phyloP scores from a whole-genome alignment of 1,284 basidiomycete species.

The Cryptococcus sp. region DNA sequence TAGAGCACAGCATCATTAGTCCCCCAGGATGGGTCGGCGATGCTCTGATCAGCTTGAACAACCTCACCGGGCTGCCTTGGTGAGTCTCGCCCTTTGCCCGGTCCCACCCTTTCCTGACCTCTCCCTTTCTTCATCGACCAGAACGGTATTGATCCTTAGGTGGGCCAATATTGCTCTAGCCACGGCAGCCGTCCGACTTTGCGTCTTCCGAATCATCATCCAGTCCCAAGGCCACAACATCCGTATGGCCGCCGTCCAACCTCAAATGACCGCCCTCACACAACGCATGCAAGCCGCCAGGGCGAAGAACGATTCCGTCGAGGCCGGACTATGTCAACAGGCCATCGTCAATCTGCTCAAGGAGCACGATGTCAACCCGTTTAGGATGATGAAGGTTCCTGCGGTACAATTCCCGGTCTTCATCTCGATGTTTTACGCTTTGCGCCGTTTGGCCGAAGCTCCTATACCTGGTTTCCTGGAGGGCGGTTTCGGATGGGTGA shows the following conservation, averaged over 20 bases:
- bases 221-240: conserved; percentile 62
- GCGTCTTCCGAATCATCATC: conserved; percentile 66
- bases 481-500: conserved; percentile 71
- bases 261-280: conserved; percentile 53
- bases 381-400: conserved; percentile 57
- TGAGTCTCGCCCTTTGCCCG: conserved; percentile 11
- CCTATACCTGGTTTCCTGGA: conserved; percentile 67
- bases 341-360: conserved; percentile 61
- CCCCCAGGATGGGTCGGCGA: conserved; percentile 61
- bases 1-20: conserved; percentile 54
- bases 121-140: neutral
- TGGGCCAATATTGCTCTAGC: conserved; percentile 74
- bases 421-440: conserved; percentile 77
- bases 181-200: conserved; percentile 62
- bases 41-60: conserved; percentile 65
- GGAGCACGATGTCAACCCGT: conserved; percentile 64
- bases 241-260: conserved; percentile 61
- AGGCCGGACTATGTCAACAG: conserved; percentile 54
- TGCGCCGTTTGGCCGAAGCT: conserved; percentile 64
- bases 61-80: conserved; percentile 72
- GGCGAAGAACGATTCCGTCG: conserved; percentile 52
- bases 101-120: no score
- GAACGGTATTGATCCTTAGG: conserved; percentile 12
- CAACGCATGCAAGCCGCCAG: conserved; percentile 52
- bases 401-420: conserved; percentile 73